These are phyloP conservation scores for Aspergillus tanneri DNA, from an alignment of 2,329 filamentous ascomycete species.

Conservation along the genomic window DNA sequence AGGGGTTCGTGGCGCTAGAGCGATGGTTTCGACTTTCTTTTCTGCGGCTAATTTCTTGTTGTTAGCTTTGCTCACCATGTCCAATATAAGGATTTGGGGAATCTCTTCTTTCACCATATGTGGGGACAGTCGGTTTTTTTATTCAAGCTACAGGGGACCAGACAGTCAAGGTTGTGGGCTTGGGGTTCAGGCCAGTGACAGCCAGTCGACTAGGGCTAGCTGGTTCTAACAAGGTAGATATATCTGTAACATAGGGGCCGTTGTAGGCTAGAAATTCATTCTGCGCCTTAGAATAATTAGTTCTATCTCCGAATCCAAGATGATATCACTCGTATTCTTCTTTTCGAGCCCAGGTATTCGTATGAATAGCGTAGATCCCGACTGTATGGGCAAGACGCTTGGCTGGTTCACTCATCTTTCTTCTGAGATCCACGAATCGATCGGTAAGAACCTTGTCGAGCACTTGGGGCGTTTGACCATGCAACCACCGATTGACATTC, in stretches of 20 bases:
- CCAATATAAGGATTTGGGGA: neutral
- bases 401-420: no score
- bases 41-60: neutral
- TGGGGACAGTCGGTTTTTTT: neutral
- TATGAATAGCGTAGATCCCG: neutral
- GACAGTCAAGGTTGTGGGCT: neutral
- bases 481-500: no score
- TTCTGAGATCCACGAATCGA: no score
- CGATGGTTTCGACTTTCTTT: neutral
- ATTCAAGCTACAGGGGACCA: neutral
- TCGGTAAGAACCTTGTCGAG: no score
- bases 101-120: neutral
- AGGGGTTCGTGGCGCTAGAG: conserved; percentile 3
- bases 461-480: no score
- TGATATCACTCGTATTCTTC: neutral
- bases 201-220: conserved; percentile 11
- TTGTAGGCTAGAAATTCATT: conserved; percentile 6
- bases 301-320: neutral
- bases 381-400: no score
- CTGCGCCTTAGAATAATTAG: conserved; percentile 4
- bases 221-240: conserved; percentile 4
- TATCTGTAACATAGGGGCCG: conserved; percentile 13
- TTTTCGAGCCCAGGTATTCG: neutral
- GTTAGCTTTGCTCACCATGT: neutral
- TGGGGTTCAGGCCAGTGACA: conserved; percentile 6